Base-by-base conservation (phyloP, 2,329 filamentous ascomycete species). In the Paramyrothecium roridum region DNA sequence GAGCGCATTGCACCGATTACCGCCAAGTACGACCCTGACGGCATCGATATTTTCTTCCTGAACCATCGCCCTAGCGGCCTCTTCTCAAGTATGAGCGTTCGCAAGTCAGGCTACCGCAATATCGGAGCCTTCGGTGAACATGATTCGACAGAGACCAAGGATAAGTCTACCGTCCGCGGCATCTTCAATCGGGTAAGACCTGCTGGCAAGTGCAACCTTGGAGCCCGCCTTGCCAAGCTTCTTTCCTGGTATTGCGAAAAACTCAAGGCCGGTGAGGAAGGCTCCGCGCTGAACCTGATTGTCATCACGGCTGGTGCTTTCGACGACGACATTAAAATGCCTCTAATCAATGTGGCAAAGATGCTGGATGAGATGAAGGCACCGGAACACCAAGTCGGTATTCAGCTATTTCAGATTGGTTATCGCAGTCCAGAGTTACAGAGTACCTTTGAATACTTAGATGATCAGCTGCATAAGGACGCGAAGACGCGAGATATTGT, bases 181-280 rank as follows among this genome's bases (percentile, higher is more conserved):
- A 57, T 57, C 53, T 57, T 57, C 21, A 53, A 57, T 49, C 12
- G 34, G 20, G 26, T 57, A 46, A 54, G 55, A 49, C 55, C 55
- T 20, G 53, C 49, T 17, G 55, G 55, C 46, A 57, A 57, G 34
- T 57, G 55, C 50, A 57, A 57, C 53, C 54, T 57, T 45, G 55
- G 55, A 26, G 55, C 55, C 50, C 37, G 55, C 2, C 52, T 57
- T 34, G 55, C 52, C n/a, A 53, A 20, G 30, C 40, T 57, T 46
- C 53, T 57, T 46, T 54, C 54, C 49, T 57, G 55, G 55, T 57
- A 57, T 47, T 57, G 55, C 55, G 55, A 57, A 26, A 57, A 54
- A 50, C 54, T 48, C 50, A 54, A 49, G 46, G 49, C 55, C 3
- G 55, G 50, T 11, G 55, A 57, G 11, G 55, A 57, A 37, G 48